These are phyloP conservation scores for Tagetes erecta DNA, from an alignment of 129 eudicot species.

Conservation along the genomic window DNA sequence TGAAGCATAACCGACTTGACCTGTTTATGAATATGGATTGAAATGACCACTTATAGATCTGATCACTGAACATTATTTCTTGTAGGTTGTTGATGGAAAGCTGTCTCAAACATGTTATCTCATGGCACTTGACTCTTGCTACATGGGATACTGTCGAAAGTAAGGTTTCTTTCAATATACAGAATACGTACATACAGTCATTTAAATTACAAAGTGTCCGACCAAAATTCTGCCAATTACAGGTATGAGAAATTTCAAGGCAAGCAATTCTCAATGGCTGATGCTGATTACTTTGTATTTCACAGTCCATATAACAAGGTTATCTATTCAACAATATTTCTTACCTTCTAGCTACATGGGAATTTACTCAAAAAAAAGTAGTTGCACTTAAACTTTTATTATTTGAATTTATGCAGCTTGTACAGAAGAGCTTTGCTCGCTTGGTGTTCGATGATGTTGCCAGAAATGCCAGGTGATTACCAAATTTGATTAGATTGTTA, in stretches of 20 bases:
- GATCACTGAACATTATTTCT: conserved; percentile 11
- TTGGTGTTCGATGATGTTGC: conserved; percentile 68
- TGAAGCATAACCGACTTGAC: neutral
- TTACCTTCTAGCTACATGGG: neutral
- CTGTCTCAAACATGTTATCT: conserved; percentile 97
- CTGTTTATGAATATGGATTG: neutral
- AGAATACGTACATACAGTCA: neutral
- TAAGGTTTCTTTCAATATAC: conserved; percentile 34
- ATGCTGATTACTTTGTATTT: conserved; percentile 87
- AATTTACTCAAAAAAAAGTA: neutral
- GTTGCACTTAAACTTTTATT: conserved; percentile 27
- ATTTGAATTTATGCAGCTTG: conserved; percentile 72
- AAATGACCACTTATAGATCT: conserved; percentile 3
- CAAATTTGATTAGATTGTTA: neutral
- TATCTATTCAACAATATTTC: neutral
- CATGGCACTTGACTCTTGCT: conserved; percentile 97
- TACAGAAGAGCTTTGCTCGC: conserved; percentile 97
- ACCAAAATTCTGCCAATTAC: conserved; percentile 20
- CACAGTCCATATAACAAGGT: conserved; percentile 99
- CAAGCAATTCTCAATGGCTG: conserved; percentile 67
- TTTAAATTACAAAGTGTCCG: conserved; percentile 7
- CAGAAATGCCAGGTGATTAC: conserved; percentile 73
- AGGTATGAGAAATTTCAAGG: conserved; percentile 88
- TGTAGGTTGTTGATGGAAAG: conserved; percentile 96
- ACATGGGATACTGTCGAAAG: conserved; percentile 73